Evolutionary conservation across 768 basidiomycete species (phyloP), one percentile per base, ranked within the genome.

Genomic region (Pleurotus salmoneostramineus): DNA sequence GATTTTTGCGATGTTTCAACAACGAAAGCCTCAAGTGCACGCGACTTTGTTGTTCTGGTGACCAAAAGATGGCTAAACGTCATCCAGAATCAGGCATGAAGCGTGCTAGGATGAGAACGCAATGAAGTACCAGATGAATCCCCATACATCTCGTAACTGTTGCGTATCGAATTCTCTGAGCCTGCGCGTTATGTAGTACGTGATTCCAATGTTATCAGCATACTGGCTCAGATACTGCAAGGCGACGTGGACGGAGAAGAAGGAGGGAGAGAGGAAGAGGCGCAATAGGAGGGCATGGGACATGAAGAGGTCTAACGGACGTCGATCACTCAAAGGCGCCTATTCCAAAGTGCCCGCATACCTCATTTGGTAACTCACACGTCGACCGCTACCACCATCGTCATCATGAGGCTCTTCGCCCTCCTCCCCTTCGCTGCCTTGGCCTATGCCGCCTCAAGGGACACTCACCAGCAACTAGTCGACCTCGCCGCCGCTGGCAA

Each of bases 181-280:
- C 61, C 93, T 82, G 49, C 83, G 75, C 17, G 92, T 90, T 65
- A 95, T 81, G 68, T 94, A 95, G 72, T 93, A 93, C 35, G 91
- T 94, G 70, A 95, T 93, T 6, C 91, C 93, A 63, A 95, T 88
- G 72, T 93, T 91, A 76, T 93, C 89, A 12, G 87, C 79, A 71
- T 95, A 94, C 40, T 83, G 63, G 62, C 83, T 81, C 58, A 95
- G 83, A 68, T 98, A 98, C 65, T 88, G 84, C 62, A 98, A 86
- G 33, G 95, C 95, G 64, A 95, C 89, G 77, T 95, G 91, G 56
- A 96, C 90, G 8, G 90, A 91, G 76, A 97, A 98, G 78, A 92
- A 98, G 36, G 87, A 86, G 3, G 92, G 89, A 15, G 92, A 93
- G 58, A 95, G 87, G 70, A 97, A 96, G 50, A 98, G 86, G 33